Evolutionary conservation across 169 alveolate genomes (phyloP).

Genomic region (Fabrea salina): DNA sequence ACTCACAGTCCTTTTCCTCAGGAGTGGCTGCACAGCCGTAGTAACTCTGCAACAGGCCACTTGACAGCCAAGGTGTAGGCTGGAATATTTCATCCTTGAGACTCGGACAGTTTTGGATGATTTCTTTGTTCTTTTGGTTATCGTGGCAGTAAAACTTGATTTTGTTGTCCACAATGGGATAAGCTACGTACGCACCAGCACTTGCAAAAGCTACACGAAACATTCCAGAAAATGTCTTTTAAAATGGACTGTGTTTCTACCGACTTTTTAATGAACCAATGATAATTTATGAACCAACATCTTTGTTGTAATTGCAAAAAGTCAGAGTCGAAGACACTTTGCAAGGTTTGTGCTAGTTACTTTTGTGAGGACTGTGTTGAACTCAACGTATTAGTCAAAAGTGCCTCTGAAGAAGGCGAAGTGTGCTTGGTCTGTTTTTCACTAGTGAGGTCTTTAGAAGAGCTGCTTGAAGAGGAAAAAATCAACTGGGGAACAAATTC

Average conservation of each 20-base stretch:
- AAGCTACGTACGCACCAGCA: not conserved
- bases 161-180: not conserved
- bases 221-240: too few species aligned
- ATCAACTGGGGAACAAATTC: not conserved
- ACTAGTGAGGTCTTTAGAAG: not conserved
- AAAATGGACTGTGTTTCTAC: too few species aligned
- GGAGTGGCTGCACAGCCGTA: not conserved
- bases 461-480: not conserved
- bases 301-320: too few species aligned
- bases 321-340: too few species aligned
- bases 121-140: not conserved
- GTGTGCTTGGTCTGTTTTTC: not conserved
- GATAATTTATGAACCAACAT: too few species aligned
- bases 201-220: slow-evolving; percentile 1
- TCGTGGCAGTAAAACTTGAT: not conserved
- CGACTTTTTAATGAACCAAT: too few species aligned
- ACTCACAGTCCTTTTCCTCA: not conserved
- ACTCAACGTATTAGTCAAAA: too few species aligned
- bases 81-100: not conserved
- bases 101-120: not conserved
- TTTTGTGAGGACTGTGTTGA: too few species aligned
- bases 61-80: slow-evolving; percentile 31
- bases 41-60: slow-evolving; percentile 3
- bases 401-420: too few species aligned
- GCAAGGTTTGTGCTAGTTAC: too few species aligned